Base-by-base conservation (phyloP, 164 flowering plant genomes). In the Chimonanthus salicifolius region DNA sequence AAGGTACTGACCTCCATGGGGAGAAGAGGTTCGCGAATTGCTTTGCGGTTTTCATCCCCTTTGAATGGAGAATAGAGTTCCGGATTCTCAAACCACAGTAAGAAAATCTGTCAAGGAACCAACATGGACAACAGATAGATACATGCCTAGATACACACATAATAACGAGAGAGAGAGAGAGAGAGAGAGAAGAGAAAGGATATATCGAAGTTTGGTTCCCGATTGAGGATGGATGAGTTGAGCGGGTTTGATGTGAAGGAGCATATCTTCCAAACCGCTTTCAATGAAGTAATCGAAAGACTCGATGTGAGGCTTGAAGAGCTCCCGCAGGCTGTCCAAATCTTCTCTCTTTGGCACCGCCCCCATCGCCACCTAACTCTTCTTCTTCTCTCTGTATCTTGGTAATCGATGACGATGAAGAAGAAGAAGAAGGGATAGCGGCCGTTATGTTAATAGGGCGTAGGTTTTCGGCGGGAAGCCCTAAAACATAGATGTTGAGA, bases 211-310 rank as follows among this genome's bases (percentile, higher is more conserved):
- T 76, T 78, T 85, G 7, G 16, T 70, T 5, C 73, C 70, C 72
- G 80, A 65, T 58, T 69, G 67, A 7, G 89, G 67, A 45, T 94
- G 88, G 58, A 49, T 0, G 69, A 91, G 73, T 66, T 82, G 78
- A 7, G 90, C 76, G 1, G 94, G 90, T 49, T 86, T 84, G 79
- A 94, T 69, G 65, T 72, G 49, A 11, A 7, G 2, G 8, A 91
- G 65, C 83, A 88, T 72, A 6, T 71, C 78, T 51, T 85, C 88
- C 47, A 94, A 62, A 1, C 98, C 97, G 2, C 66, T 18, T 0
- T 85, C 90, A 21, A 83, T 58, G 66, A 91, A 74, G 80, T 94
- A 71, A 78, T 94, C 90, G 74, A 85, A 94, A 1, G 98, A 94
- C 5, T 91, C 91, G 5, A 91, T 85, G 67, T 91, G 98, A 71